Conservation (phyloP, 1,139 yeast species). For the Diutina rugosa region DNA sequence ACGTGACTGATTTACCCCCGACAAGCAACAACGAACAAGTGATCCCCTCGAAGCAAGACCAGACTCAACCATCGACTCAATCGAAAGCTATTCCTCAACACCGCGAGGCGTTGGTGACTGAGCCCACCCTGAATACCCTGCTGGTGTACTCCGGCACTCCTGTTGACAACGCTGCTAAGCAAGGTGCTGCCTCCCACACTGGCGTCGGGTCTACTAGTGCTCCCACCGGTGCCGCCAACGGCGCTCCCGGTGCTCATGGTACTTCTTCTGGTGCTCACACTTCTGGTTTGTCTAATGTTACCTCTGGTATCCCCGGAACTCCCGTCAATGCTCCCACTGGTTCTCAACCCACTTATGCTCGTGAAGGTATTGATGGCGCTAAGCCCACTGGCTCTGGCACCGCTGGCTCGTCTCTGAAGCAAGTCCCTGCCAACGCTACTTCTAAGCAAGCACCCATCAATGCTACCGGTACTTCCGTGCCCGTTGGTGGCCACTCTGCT, state of each 20-base stretch:
- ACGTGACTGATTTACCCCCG: background rate
- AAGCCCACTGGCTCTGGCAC: background rate
- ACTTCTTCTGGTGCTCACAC: background rate
- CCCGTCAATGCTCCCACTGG: background rate
- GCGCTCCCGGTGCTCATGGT: background rate
- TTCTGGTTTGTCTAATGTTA: background rate
- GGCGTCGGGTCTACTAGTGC: background rate
- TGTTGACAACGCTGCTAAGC: background rate
- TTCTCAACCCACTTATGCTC: background rate
- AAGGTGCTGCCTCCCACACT: background rate
- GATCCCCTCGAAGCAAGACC: background rate
- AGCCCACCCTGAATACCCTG: background rate
- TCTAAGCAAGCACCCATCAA: background rate
- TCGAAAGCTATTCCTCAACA: background rate
- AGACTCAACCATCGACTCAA: background rate
- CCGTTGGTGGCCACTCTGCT: too few relatives aligned
- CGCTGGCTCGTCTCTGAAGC: background rate
- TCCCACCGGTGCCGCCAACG: background rate
- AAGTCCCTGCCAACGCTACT: background rate
- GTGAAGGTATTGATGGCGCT: background rate
- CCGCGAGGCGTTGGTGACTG: background rate
- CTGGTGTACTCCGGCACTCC: background rate
- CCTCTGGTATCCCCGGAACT: background rate
- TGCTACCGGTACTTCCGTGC: background rate
- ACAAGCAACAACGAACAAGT: background rate